Evolutionary conservation across 169 alveolate genomes (phyloP), one percentile per base, ranked within the genome.

Genomic region (Plasmodium ovale): DNA sequence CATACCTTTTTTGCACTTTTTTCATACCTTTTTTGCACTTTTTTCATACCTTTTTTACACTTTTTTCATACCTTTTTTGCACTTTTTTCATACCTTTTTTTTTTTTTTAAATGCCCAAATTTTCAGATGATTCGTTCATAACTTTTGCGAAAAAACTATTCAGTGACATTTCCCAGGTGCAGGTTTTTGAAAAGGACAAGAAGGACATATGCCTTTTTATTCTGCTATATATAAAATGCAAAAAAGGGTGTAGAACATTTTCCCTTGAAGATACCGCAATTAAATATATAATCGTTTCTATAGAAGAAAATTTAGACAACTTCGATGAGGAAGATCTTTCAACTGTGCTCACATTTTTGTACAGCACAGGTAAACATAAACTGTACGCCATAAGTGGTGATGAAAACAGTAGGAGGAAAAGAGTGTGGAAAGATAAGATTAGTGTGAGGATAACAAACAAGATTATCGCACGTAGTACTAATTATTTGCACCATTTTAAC

Each of bases 241-340:
- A 60, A 74, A 74, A 74, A 47, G 21, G 44, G 33, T 60, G 88
- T 60, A 74, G 62, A 59, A 60, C 65, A 31, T 74, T 74, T 74
- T 14, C 31, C 14, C 56, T 60, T 23, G 88, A 42, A 14, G 39
- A 74, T 37, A 42, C 39, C 44, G 31, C 7, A 74, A 74, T 74
- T 60, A 74, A 74, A 21, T 49, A 54, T 53, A 25, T 74, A 74
- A 74, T 21, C 9, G 39, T n/a, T n/a, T 29, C 65, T 29, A 62
- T 74, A 35, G 88, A 74, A 60, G 56, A 74, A 42, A 74, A 74
- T 62, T 12, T 74, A 29, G 88, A 60, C 16, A 29, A 74, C 39
- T 64, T 74, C 37, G 88, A 74, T 59, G 88, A 74, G 23, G 88
- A 74, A 14, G 88, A 74, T 5, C 68, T 74, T 23, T 74, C 88